Evolutionary conservation across 345 rosid genomes (phyloP), one percentile per base, ranked within the genome.

Genomic region (Eutrema yunnanense): DNA sequence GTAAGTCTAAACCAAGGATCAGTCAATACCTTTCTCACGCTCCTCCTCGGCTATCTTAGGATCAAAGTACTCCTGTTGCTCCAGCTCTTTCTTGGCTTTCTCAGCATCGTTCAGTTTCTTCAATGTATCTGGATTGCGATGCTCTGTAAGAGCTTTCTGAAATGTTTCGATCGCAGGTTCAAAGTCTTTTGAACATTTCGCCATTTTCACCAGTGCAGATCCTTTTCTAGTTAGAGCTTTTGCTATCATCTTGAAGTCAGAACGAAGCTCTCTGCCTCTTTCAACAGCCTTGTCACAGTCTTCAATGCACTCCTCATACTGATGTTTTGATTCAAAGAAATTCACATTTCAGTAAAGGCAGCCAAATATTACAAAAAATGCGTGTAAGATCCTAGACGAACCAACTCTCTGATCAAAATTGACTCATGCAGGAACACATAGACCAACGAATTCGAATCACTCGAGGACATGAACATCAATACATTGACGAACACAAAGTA

Each of bases 101-200:
- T 92, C 93, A 6, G 96, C 99, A 0, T 95, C 99, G 75, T 92
- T 90, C 12, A 87, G 84, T 69, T 83, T 95, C 85, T 95, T 95
- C 86, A 95, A 73, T 0, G 99, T 95, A 68, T 92, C 99, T 2
- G 99, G 96, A 51, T 95, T 92, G 26, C 98, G 96, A 74, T 92
- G 96, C 88, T 95, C 99, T 6, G 99, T 95, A 6, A 95, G 93
- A 70, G 99, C 99, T 80, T 95, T 95, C 81, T 95, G 99, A 82
- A 87, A 92, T 40, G 96, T 79, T 88, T 92, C 96, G 30, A 95
- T 90, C 4, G 94, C 98, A 67, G 79, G 85, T 43, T 89, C 96
- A 69, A 74, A 92, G 56, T 95, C 97, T 72, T 82, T 82, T 0
- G 99, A 90, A 70, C 76, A 77, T 85, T 86, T 87, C 0, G 92